Evolutionary conservation across 176 grass and related monocot genomes (phyloP), one percentile per base, ranked within the genome.

Genomic region (Canna indica): DNA sequence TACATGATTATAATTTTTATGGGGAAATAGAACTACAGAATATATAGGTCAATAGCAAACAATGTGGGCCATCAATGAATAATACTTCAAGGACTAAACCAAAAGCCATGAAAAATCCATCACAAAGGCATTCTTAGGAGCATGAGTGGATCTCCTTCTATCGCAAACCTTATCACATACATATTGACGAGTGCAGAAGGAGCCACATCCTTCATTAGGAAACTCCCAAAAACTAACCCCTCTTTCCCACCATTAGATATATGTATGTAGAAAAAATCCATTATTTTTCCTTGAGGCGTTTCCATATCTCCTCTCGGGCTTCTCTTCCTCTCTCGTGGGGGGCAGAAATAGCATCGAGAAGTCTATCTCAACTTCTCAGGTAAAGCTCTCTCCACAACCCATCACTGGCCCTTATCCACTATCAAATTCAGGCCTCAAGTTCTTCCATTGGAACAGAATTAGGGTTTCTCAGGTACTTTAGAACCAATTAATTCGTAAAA

Each of bases 111-210:
- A 53, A 0, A 53, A 53, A 18, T 8, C 18, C 48, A 53, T 53
- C 48, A 0, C 48, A 17, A n/a, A 18, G 48, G 7, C 7, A 44
- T 10, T 20, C 6, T 24, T n/a, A 6, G 16, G 20, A 24, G 22
- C 48, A 54, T 54, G 50, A 54, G 50, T 16, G 25, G 59, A 33
- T 61, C 54, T 46, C 5, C 56, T 32, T 15, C 36, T 47, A 75
- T 53, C 60, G 67, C 30, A 67, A 57, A 53, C 74, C 63, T 68
- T 45, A 69, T 77, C 65, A 24, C 50, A 47, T 33, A 58, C 29
- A 59, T 24, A 44, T 77, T 28, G 52, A 69, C 48, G 1, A 59
- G 75, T 3, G 48, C 35, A 77, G 64, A 46, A 59, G 0, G 47
- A 47, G 75, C 75, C 75, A 77, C 65, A 46, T 66, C 48, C 36